Percentiles rank a stretch among this genome's conserved stretches.
Evolutionary conservation across 345 rosid genomes (phyloP).

Genomic region (Lenwebbia sp.): DNA sequence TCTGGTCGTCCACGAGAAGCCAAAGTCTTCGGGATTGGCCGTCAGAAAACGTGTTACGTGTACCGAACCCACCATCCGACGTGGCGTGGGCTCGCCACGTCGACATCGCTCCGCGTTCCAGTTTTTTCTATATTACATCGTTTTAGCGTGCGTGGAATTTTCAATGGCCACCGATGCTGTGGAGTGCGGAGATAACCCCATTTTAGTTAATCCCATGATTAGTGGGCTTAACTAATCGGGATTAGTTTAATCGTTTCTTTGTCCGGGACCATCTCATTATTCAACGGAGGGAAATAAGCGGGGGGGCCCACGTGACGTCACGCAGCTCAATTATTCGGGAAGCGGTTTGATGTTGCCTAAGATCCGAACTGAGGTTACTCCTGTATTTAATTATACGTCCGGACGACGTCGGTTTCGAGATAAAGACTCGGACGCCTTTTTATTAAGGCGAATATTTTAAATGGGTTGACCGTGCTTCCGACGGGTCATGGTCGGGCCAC

Average conservation of each 20-base stretch:
- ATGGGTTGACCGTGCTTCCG: not conserved
- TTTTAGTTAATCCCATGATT: not conserved
- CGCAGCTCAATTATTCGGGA: not conserved
- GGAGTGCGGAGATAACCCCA: not conserved
- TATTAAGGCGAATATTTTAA: not conserved
- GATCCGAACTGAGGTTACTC: not conserved
- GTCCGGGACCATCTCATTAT: not conserved
- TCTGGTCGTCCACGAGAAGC: not conserved
- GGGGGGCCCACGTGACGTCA: not conserved
- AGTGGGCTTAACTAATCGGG: not conserved
- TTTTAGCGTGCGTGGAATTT: not conserved
- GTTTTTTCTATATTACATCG: not conserved
- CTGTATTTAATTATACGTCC: not conserved
- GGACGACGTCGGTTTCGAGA: not conserved
- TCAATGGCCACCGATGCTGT: not conserved
- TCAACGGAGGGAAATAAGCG: not conserved
- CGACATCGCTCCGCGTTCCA: not conserved
- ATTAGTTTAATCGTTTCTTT: not conserved
- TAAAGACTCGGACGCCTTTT: not conserved
- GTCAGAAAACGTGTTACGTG: not conserved
- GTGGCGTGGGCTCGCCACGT: not conserved
- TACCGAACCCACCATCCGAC: not conserved
- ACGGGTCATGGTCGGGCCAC: not conserved
- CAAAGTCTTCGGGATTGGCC: not conserved
- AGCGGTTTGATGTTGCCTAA: not conserved